Percentiles rank a stretch among this genome's conserved stretches.
These are phyloP conservation scores for Penicillium atrosanguineum DNA, from an alignment of 495 filamentous ascomycete genomes.

Conservation along the genomic window DNA sequence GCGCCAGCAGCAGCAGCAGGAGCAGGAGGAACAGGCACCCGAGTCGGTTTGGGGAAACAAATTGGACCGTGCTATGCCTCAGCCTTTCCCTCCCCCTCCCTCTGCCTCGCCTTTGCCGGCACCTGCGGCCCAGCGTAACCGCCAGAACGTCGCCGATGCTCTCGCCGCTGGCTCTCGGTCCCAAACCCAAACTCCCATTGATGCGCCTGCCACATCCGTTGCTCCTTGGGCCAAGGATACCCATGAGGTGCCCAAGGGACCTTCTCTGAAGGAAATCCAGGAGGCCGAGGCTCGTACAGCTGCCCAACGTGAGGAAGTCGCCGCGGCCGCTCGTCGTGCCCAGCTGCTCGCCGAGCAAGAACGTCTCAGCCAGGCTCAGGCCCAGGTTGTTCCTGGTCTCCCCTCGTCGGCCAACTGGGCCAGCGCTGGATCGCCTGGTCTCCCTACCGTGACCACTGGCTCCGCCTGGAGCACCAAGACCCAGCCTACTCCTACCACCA, in stretches of 20 bases:
- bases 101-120: conserved; percentile 80
- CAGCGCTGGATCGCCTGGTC: conserved; percentile 63
- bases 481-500: conserved; percentile 39
- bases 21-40: conserved; percentile 45
- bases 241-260: conserved; percentile 75
- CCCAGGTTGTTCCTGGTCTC: conserved; percentile 63
- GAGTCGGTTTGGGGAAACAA: conserved; percentile 59
- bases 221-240: conserved; percentile 94
- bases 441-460: conserved; percentile 44
- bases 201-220: conserved; percentile 62
- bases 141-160: conserved; percentile 79
- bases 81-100: conserved; percentile 74
- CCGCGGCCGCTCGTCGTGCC: conserved; percentile 74
- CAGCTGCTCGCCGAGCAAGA: conserved; percentile 72
- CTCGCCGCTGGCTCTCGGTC: conserved; percentile 70
- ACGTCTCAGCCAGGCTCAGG: conserved; percentile 64
- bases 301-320: conserved; percentile 83
- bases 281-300: conserved; percentile 91
- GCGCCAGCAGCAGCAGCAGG: conserved; percentile 59
- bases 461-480: conserved; percentile 67
- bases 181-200: conserved; percentile 68
- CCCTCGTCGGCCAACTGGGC: conserved; percentile 92
- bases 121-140: conserved; percentile 78
- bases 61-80: conserved; percentile 60
- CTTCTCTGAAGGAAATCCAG: conserved; percentile 95